Evolutionary conservation across 148 eudicot species (phyloP).

Genomic region (Rhododendron simsii): DNA sequence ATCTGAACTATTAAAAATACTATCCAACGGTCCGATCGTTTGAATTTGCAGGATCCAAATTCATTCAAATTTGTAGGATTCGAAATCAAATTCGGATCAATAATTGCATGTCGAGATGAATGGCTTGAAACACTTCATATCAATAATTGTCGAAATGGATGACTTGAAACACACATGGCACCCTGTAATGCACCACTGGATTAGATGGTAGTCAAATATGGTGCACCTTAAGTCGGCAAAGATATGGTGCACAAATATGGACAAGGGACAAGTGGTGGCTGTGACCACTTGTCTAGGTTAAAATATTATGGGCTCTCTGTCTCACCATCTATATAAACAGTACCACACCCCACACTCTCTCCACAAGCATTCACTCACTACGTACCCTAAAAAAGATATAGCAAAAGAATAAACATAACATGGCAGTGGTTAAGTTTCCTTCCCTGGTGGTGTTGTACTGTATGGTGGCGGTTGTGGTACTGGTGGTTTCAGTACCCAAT

Average conservation of each 20-base stretch:
- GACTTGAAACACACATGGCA: too few species aligned
- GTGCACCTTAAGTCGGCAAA: not conserved
- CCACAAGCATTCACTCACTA: not conserved
- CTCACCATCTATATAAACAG: not conserved
- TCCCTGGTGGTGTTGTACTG: slow-evolving; percentile 16
- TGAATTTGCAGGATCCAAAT: too few species aligned
- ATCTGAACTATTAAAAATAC: too few species aligned
- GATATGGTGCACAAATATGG: not conserved
- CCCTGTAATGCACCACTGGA: not conserved
- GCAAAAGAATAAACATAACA: not conserved
- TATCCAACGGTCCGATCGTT: too few species aligned
- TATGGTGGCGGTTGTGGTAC: slow-evolving; percentile 29
- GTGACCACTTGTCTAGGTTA: not conserved
- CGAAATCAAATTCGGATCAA: too few species aligned
- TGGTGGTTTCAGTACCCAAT: slow-evolving; percentile 13
- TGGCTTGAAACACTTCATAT: not conserved
- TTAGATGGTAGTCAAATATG: not conserved
- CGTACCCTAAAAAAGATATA: not conserved
- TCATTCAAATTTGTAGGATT: too few species aligned
- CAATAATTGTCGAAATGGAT: too few species aligned
- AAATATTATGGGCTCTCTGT: too few species aligned
- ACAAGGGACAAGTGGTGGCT: not conserved
- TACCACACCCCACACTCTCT: not conserved
- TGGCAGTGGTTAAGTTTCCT: slow-evolving; percentile 19
- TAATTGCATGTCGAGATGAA: too few species aligned